phyloP scores from a whole-genome alignment of 257 asterid genomes.

The Nicotiana tabacum region DNA sequence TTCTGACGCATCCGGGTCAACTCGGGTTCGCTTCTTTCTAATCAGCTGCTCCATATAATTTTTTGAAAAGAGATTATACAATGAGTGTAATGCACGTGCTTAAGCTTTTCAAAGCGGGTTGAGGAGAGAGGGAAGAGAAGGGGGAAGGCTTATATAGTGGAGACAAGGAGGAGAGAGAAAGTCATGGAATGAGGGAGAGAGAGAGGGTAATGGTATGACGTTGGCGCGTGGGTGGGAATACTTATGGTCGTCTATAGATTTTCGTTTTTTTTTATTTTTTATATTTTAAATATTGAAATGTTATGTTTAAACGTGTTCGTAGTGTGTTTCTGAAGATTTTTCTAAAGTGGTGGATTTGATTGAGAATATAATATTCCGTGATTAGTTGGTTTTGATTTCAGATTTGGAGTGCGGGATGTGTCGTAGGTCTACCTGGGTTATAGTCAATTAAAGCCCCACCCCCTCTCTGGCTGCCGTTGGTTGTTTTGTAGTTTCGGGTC shows the following conservation, averaged over 20 bases:
- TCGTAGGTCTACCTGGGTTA: background rate
- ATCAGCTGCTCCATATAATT: slow-evolving; percentile 38
- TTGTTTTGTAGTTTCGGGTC: too few relatives aligned
- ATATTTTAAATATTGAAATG: background rate
- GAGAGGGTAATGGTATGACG: slow-evolving; percentile 32
- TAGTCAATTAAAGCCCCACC: background rate
- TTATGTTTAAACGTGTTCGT: slow-evolving; percentile 1
- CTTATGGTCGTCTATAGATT: slow-evolving; percentile 34
- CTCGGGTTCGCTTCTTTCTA: slow-evolving; percentile 45
- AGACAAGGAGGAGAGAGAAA: slow-evolving; percentile 22
- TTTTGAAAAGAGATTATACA: background rate
- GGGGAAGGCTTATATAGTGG: slow-evolving; percentile 28
- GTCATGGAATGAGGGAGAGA: slow-evolving; percentile 14
- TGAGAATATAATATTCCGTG: slow-evolving; percentile 7
- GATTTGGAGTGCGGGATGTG: background rate
- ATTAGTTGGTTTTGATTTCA: slow-evolving; percentile 5
- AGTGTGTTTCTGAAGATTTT: background rate
- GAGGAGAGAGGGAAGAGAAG: background rate
- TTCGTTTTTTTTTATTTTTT: background rate
- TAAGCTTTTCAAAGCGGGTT: background rate
- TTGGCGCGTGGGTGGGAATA: slow-evolving; percentile 28
- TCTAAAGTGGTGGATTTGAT: background rate
- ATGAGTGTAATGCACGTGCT: background rate
- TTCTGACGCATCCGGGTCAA: slow-evolving; percentile 32
- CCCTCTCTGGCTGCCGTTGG: background rate